phyloP scores from a whole-genome alignment of 768 basidiomycete species.

The Tricholoma hemisulphureum region DNA sequence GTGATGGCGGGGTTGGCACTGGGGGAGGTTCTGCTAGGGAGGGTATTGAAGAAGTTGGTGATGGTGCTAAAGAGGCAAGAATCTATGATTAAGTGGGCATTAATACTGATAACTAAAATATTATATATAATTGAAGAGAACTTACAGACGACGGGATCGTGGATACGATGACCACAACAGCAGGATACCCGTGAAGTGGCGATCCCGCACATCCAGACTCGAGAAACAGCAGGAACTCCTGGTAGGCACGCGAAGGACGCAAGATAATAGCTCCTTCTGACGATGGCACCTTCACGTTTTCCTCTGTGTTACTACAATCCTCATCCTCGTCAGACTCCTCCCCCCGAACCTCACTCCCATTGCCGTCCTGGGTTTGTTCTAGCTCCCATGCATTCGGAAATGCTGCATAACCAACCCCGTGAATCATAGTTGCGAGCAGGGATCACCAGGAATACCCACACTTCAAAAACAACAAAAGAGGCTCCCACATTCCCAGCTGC shows the following conservation, averaged over 20 bases:
- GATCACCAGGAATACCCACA: slow-evolving; percentile 41
- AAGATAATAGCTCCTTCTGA: background rate
- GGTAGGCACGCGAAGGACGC: slow-evolving; percentile 49
- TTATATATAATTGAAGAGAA: background rate
- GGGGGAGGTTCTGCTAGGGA: background rate
- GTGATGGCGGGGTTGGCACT: background rate
- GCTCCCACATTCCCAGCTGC: slow-evolving; percentile 65
- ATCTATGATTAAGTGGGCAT: slow-evolving; percentile 19
- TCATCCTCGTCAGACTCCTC: slow-evolving; percentile 29
- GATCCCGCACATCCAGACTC: slow-evolving; percentile 76
- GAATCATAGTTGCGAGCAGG: background rate
- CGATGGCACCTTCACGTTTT: slow-evolving; percentile 13
- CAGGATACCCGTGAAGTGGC: slow-evolving; percentile 78
- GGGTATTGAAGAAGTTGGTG: background rate
- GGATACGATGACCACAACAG: slow-evolving; percentile 75
- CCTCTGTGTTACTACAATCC: slow-evolving; percentile 33
- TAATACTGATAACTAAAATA: background rate
- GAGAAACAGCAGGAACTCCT: slow-evolving; percentile 78
- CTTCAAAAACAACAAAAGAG: slow-evolving; percentile 68
- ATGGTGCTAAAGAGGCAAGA: slow-evolving; percentile 23
- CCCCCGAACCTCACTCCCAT: slow-evolving; percentile 17
- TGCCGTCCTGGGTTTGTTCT: slow-evolving; percentile 33
- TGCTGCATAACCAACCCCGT: slow-evolving; percentile 36
- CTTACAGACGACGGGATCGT: slow-evolving; percentile 72
- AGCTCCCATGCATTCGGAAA: slow-evolving; percentile 66